Evolutionary conservation across 768 basidiomycete genomes (phyloP).

Genomic region (Suillus cothurnatus): DNA sequence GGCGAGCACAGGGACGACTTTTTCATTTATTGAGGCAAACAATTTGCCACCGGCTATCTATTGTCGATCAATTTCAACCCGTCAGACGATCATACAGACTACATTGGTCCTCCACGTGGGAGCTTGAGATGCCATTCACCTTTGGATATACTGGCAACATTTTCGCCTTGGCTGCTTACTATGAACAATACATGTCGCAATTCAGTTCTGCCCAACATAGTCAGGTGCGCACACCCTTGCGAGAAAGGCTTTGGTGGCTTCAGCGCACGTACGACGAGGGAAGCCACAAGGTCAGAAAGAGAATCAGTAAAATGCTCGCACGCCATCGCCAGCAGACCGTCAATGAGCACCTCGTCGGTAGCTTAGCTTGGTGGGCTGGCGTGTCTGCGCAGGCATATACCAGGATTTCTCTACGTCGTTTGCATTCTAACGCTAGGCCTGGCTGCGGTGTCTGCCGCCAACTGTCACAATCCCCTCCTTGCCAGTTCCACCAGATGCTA

Average conservation of each 20-base stretch:
- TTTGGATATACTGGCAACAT: not conserved
- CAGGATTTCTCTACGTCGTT: slow-evolving; percentile 66
- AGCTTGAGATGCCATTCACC: not conserved
- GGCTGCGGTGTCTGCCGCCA: slow-evolving; percentile 67
- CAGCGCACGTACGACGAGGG: not conserved
- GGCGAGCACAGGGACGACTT: not conserved
- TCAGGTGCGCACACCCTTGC: too few species aligned
- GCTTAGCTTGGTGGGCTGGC: too few species aligned
- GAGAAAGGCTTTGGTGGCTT: not conserved
- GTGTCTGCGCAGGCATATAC: too few species aligned
- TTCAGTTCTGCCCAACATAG: too few species aligned
- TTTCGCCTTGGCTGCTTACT: not conserved
- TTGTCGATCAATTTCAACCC: too few species aligned
- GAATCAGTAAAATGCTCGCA: not conserved
- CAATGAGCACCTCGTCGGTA: too few species aligned
- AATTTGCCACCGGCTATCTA: not conserved
- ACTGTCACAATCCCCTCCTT: slow-evolving; percentile 44
- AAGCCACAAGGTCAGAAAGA: not conserved
- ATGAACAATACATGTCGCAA: too few species aligned
- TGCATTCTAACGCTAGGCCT: slow-evolving; percentile 81
- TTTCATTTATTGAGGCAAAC: not conserved
- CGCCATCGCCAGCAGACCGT: not conserved
- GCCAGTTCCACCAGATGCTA: slow-evolving; percentile 56
- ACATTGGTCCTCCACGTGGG: not conserved
- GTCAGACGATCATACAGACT: too few species aligned